Conservation (phyloP, 192 early-diverging fungal species). For the Kappamyces sp. region DNA sequence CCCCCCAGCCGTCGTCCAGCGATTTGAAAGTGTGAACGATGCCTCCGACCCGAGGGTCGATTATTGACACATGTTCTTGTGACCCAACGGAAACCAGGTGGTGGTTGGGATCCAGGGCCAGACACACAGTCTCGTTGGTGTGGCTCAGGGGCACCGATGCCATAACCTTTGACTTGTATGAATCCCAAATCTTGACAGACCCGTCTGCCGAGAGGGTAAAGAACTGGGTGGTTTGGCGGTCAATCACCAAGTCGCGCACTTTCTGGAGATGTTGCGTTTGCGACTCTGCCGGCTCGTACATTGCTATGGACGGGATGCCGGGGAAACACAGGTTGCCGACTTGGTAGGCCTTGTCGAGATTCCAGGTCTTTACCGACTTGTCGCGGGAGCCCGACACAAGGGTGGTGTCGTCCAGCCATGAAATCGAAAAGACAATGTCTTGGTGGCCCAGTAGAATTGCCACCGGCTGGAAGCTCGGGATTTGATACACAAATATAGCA, state of each 20-base stretch:
- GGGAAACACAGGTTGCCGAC: conserved; percentile 2
- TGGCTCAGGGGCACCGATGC: conserved; percentile 20
- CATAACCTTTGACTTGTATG: neutral
- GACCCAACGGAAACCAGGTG: conserved; percentile 38
- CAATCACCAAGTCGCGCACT: conserved; percentile 53
- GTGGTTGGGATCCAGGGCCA: conserved; percentile 15
- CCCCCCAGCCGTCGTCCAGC: conserved; percentile 66
- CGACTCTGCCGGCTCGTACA: conserved; percentile 27
- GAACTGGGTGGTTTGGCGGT: conserved; percentile 26
- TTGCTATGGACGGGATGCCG: conserved; percentile 15
- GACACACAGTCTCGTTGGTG: conserved; percentile 24
- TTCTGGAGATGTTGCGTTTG: conserved; percentile 32
- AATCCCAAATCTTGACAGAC: conserved; percentile 62
- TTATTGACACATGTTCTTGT: conserved; percentile 30
- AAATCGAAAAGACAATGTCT: conserved; percentile 62
- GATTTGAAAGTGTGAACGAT: conserved; percentile 47
- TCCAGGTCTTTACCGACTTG: conserved; percentile 49
- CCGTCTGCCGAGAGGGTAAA: conserved; percentile 56
- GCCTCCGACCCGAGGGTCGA: conserved; percentile 29
- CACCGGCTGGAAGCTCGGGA: conserved; percentile 54
- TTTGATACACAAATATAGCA: conserved; percentile 32
- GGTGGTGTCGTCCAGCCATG: conserved; percentile 49
- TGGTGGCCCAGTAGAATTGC: conserved; percentile 54
- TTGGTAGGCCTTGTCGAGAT: conserved; percentile 19
- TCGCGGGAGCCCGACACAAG: conserved; percentile 62